Conservation (phyloP, 2,329 filamentous ascomycete genomes). For the Scedosporium aurantiacum region DNA sequence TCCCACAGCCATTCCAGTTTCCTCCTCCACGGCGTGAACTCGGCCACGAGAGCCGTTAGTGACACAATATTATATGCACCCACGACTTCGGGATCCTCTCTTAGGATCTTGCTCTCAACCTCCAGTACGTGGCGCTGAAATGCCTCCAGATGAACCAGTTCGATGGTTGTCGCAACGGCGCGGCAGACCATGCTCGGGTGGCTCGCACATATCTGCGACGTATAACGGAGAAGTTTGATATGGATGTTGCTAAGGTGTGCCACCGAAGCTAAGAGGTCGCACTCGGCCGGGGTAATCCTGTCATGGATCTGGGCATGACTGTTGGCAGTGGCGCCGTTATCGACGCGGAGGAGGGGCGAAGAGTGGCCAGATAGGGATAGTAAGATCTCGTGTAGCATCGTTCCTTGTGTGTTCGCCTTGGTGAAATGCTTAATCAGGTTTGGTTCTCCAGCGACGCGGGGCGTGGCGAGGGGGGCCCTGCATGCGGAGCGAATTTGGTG, state of each 20-base stretch:
- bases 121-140: constrained; percentile 80
- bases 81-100: constrained; percentile 65
- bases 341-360: constrained; percentile 66
- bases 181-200: constrained; percentile 79
- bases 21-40: constrained; percentile 81
- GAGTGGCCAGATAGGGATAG: constrained; percentile 91
- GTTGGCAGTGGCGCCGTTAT: constrained; percentile 23
- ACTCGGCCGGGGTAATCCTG: constrained; percentile 65
- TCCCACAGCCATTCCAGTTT: constrained; percentile 79
- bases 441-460: not conserved
- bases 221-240: constrained; percentile 56
- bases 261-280: constrained; percentile 66
- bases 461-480: constrained; percentile 1
- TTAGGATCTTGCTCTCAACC: constrained; percentile 69
- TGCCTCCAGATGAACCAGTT: constrained; percentile 59
- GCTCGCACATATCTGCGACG: constrained; percentile 53
- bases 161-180: constrained; percentile 71
- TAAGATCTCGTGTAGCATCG: constrained; percentile 97
- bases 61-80: constrained; percentile 92
- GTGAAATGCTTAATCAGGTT: not conserved
- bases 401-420: not conserved
- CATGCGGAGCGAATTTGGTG: constrained; percentile 2
- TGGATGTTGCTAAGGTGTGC: constrained; percentile 71
- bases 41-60: constrained; percentile 68
- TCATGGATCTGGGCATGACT: constrained; percentile 30